Percentiles rank a stretch among this genome's conserved stretches.
These are phyloP conservation scores for Heimioporus sp. DNA, from an alignment of 768 basidiomycete genomes.

Conservation along the genomic window DNA sequence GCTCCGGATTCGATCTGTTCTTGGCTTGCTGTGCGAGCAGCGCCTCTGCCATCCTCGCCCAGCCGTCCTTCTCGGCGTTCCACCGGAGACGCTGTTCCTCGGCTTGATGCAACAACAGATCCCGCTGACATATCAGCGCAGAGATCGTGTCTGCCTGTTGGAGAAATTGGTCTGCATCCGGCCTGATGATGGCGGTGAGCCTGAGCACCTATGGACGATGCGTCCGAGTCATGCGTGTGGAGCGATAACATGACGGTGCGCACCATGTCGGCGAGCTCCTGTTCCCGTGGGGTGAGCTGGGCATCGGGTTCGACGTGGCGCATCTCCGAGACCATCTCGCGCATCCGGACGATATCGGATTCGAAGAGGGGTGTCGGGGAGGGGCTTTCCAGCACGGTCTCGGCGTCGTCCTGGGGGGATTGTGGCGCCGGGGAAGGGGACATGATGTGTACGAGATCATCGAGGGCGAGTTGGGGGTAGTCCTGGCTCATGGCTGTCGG, in stretches of 20 bases:
- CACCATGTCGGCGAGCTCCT: slow-evolving; percentile 60
- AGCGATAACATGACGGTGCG: slow-evolving; percentile 19
- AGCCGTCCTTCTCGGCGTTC: slow-evolving; percentile 61
- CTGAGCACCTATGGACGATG: slow-evolving; percentile 43
- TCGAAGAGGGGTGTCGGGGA: slow-evolving; percentile 42
- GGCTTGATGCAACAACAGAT: slow-evolving; percentile 49
- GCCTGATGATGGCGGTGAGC: slow-evolving; percentile 43
- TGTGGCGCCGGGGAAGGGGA: slow-evolving; percentile 48
- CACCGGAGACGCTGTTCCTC: slow-evolving; percentile 61
- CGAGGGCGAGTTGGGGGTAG: slow-evolving; percentile 44
- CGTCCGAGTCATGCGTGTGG: neutral
- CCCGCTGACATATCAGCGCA: slow-evolving; percentile 53
- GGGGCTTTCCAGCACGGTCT: slow-evolving; percentile 14
- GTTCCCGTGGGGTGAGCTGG: slow-evolving; percentile 38
- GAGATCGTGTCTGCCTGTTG: slow-evolving; percentile 64
- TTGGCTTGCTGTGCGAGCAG: slow-evolving; percentile 49
- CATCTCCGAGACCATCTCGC: slow-evolving; percentile 45
- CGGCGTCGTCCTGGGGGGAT: slow-evolving; percentile 16
- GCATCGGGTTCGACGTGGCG: slow-evolving; percentile 27
- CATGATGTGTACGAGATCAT: slow-evolving; percentile 54
- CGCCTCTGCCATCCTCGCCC: slow-evolving; percentile 67
- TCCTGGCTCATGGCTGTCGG: slow-evolving; percentile 31
- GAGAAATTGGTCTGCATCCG: slow-evolving; percentile 45
- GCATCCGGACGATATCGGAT: slow-evolving; percentile 49
- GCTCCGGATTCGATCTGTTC: slow-evolving; percentile 34